A percentile compares a stretch with the other conserved stretches of the same genome.
These are phyloP conservation scores for Schizochytrium sp. DNA, from an alignment of 108 stramenopile species.

Conservation along the genomic window DNA sequence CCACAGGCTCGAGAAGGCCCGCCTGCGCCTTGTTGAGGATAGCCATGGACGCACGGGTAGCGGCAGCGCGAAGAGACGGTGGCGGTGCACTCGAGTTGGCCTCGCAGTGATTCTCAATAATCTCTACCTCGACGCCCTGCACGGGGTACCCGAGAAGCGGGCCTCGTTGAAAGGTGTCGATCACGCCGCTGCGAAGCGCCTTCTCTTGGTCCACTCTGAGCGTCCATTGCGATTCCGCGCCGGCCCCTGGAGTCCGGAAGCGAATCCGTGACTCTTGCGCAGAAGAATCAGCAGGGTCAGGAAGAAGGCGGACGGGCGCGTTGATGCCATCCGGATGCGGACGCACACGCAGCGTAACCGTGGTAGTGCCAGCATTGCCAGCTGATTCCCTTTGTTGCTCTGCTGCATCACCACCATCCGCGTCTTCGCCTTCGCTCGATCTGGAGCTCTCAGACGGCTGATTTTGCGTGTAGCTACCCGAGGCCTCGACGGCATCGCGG, in stretches of 20 bases:
- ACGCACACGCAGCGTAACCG: not conserved
- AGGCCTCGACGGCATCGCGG: not conserved
- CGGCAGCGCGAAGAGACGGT: slow-evolving; percentile 85
- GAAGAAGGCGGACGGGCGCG: not conserved
- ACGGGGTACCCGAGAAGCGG: not conserved
- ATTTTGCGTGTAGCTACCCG: not conserved
- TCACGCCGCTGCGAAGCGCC: not conserved
- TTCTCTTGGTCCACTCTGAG: not conserved
- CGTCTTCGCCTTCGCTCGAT: not conserved
- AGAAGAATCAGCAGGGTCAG: not conserved
- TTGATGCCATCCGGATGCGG: not conserved
- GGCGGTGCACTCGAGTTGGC: slow-evolving; percentile 79
- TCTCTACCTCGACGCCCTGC: slow-evolving; percentile 12
- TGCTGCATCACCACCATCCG: not conserved
- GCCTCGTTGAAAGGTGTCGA: not conserved
- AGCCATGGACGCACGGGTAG: slow-evolving; percentile 23
- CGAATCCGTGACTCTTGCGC: not conserved
- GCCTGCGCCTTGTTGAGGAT: not conserved
- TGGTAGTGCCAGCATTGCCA: not conserved
- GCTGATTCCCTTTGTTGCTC: not conserved
- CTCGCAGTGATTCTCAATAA: slow-evolving; percentile 70
- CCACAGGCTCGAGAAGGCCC: slow-evolving; percentile 67
- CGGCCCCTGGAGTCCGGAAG: not conserved
- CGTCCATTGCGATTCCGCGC: not conserved
- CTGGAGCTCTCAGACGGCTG: not conserved